Evolutionary conservation across 495 filamentous ascomycete species (phyloP).

Genomic region (Trichoderma asperelloides): DNA sequence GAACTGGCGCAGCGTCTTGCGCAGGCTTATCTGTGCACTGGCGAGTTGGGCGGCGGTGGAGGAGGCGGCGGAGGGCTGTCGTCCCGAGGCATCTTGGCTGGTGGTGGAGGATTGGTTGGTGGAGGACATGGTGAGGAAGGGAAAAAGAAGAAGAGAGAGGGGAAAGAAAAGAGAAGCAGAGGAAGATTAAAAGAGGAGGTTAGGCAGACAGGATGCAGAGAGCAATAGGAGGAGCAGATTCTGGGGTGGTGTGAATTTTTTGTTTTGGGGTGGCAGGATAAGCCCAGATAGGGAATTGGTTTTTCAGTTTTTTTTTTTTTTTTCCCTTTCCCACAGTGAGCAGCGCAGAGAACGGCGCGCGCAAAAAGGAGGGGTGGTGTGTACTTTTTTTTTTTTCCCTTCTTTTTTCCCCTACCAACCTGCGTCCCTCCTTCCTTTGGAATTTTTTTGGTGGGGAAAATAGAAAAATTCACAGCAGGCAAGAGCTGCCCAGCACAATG

Average conservation of each 20-base stretch:
- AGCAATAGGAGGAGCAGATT: conserved; percentile 1
- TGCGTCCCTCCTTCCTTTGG: neutral
- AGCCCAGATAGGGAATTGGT: neutral
- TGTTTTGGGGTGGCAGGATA: conserved; percentile 8
- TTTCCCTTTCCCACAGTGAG: neutral
- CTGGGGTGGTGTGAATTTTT: conserved; percentile 9
- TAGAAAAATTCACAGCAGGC: neutral
- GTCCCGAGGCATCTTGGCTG: conserved; percentile 46
- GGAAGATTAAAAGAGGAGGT: conserved; percentile 8
- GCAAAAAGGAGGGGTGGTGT: neutral
- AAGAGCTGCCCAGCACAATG: neutral
- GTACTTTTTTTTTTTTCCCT: neutral
- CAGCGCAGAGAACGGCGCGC: neutral
- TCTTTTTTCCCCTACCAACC: neutral
- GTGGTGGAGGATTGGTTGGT: conserved; percentile 30
- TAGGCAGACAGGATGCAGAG: conserved; percentile 10
- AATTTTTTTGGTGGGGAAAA: neutral
- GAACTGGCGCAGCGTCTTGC: conserved; percentile 53
- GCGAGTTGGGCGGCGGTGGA: conserved; percentile 78
- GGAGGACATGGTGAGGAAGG: conserved; percentile 14
- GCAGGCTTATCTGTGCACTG: conserved; percentile 75
- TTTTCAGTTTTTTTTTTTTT: neutral
- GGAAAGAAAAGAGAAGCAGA: neutral
- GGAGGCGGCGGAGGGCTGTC: conserved; percentile 53
- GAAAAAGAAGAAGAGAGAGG: conserved; percentile 16